Evolutionary conservation across 1,284 basidiomycete genomes (phyloP).

Genomic region (Cronartium quercuum): DNA sequence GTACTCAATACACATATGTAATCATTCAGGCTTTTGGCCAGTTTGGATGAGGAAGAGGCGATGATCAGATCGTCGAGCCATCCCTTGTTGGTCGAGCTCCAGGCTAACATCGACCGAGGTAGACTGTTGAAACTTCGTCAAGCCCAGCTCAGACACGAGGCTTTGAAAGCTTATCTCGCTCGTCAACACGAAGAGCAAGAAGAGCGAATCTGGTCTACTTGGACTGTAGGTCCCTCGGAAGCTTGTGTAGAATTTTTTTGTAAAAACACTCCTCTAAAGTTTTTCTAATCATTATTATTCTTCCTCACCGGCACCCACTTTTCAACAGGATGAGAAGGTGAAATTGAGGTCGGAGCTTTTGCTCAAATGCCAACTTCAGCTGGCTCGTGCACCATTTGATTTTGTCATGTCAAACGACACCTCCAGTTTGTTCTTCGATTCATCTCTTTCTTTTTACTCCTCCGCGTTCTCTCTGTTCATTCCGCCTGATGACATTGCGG

Average conservation of each 20-base stretch:
- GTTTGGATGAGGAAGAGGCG: conserved; percentile 22
- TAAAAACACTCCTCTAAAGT: too few relatives aligned
- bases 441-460: neutral
- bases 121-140: conserved; percentile 2
- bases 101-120: conserved; percentile 14
- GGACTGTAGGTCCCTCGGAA: neutral
- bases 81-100: conserved; percentile 11
- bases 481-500: neutral
- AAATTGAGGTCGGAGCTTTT: conserved; percentile 15
- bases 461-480: neutral
- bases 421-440: conserved; percentile 3
- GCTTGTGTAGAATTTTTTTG: neutral
- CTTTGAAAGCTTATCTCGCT: neutral
- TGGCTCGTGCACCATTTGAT: conserved; percentile 30
- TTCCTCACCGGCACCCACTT: neutral
- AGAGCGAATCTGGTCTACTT: conserved; percentile 30
- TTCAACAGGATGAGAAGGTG: conserved; percentile 22
- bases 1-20: neutral
- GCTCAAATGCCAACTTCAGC: conserved; percentile 14
- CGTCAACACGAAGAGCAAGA: neutral
- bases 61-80: conserved; percentile 8
- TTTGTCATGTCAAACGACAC: conserved; percentile 23
- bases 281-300: neutral
- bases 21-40: conserved; percentile 15
- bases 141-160: conserved; percentile 17